Evolutionary conservation across 2,329 filamentous ascomycete species (phyloP).

Genomic region (Meredithiella fracta): DNA sequence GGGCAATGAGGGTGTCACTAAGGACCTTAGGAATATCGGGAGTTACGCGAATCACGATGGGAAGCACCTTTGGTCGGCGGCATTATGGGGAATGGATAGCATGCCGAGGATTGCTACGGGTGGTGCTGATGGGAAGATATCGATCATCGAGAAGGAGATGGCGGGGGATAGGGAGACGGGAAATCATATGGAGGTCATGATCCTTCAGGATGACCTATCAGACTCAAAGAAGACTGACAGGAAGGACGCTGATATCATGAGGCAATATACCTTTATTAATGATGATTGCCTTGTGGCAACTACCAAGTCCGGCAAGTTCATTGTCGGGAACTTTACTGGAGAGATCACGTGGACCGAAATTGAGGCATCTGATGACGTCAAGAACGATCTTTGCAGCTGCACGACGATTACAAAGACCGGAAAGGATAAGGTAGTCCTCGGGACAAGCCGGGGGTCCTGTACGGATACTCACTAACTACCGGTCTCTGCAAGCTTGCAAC

Average conservation of each 20-base stretch:
- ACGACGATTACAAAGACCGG: conserved; percentile 29
- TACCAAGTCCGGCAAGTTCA: conserved; percentile 43
- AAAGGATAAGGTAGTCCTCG: conserved; percentile 28
- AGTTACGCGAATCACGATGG: conserved; percentile 55
- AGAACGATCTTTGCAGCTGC: conserved; percentile 28
- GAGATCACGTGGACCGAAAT: conserved; percentile 29
- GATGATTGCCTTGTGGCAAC: conserved; percentile 35
- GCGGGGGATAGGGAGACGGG: not conserved
- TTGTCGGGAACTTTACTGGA: conserved; percentile 27
- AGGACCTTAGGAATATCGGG: conserved; percentile 32
- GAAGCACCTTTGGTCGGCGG: conserved; percentile 80
- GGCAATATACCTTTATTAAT: conserved; percentile 47
- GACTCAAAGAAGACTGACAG: not conserved
- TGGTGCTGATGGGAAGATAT: conserved; percentile 63
- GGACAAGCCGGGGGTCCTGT: conserved; percentile 32
- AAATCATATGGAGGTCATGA: conserved; percentile 13
- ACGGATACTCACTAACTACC: conserved; percentile 24
- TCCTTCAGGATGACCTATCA: conserved; percentile 5
- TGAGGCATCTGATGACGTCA: conserved; percentile 20
- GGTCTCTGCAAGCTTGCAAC: conserved; percentile 23
- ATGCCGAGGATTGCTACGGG: conserved; percentile 47
- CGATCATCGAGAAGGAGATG: conserved; percentile 25
- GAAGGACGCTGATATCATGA: conserved; percentile 28
- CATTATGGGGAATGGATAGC: conserved; percentile 22
- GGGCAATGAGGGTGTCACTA: conserved; percentile 6